Evolutionary conservation across 2,329 filamentous ascomycete genomes (phyloP).

Genomic region (Stagonosporopsis rhizophila): DNA sequence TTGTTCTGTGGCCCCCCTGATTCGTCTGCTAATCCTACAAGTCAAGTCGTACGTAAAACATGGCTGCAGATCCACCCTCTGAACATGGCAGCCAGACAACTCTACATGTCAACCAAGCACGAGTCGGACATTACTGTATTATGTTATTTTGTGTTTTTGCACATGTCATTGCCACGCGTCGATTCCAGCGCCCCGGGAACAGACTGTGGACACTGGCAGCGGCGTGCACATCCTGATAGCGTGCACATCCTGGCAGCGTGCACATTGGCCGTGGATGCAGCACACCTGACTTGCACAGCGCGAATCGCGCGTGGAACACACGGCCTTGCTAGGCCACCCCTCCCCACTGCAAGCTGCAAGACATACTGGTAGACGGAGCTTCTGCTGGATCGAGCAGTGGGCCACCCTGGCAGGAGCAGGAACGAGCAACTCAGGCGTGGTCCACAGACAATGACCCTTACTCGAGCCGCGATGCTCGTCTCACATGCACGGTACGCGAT

Average conservation of each 20-base stretch:
- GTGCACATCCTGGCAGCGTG: slow-evolving; percentile 5
- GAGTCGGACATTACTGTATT: slow-evolving; percentile 6
- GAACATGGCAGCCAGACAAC: background rate
- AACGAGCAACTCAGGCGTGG: slow-evolving; percentile 4
- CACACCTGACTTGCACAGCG: slow-evolving; percentile 8
- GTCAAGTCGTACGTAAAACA: background rate
- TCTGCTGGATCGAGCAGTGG: slow-evolving; percentile 1
- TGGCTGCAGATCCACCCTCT: slow-evolving; percentile 9
- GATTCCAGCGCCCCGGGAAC: slow-evolving; percentile 14
- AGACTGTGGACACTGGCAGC: background rate
- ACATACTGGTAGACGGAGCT: background rate
- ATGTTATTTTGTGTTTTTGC: too few species aligned
- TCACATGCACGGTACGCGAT: too few species aligned
- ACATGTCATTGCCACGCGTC: slow-evolving; percentile 30
- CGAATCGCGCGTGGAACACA: background rate
- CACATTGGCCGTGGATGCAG: background rate
- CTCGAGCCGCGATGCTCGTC: too few species aligned
- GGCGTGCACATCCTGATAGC: background rate
- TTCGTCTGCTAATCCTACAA: slow-evolving; percentile 1
- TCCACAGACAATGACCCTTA: background rate
- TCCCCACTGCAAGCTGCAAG: background rate
- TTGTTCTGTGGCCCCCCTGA: background rate
- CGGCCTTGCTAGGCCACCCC: background rate
- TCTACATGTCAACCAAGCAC: slow-evolving; percentile 6
- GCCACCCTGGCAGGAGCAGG: background rate